Evolutionary conservation across 345 rosid species (phyloP), one percentile per base, ranked within the genome.

Genomic region (Lepidium didymum): DNA sequence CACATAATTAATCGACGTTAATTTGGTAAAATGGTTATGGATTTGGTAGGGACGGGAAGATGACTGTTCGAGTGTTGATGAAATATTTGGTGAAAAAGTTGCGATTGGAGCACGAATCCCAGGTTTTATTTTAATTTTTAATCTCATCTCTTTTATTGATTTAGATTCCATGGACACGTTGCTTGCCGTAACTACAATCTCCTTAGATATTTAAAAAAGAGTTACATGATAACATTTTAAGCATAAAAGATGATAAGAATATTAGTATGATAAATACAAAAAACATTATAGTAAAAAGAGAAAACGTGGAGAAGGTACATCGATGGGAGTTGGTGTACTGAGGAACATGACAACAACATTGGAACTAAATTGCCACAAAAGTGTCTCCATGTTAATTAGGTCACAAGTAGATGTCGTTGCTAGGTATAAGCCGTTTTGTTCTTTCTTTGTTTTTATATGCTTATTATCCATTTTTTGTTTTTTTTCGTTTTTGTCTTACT

Each of bases 11-110:
- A 73, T 50, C 25, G 49, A 50, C 41, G 67, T 58, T 55, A 55
- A 23, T 34, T 63, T 31, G 65, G 12, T 16, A 46, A 72, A 64
- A 56, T 40, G 38, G 8, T 42, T 67, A 60, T 60, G 75, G 68
- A 76, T 76, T 69, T 64, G 62, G 79, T 76, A 95, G 99, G 86
- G 97, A 95, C 65, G 96, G 90, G 72, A 86, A 89, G 74, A 95
- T 89, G 97, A 95, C 97, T 47, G 89, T 95, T 71, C 82, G 92
- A 65, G 73, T 91, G 70, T 70, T 95, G 84, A 84, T 83, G 84
- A 95, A 87, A 87, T 95, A 95, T 82, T 81, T 95, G 85, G 96
- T 82, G 79, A 89, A 81, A 83, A 95, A 91, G 85, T 90, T 95
- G 83, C 81, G 81, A 73, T 73, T 91, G 82, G 96, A 87, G 63